A percentile compares a stretch with the other conserved stretches of the same genome.
Conservation (phyloP, 192 early-diverging fungal genomes). For the Backusella australiensis region DNA sequence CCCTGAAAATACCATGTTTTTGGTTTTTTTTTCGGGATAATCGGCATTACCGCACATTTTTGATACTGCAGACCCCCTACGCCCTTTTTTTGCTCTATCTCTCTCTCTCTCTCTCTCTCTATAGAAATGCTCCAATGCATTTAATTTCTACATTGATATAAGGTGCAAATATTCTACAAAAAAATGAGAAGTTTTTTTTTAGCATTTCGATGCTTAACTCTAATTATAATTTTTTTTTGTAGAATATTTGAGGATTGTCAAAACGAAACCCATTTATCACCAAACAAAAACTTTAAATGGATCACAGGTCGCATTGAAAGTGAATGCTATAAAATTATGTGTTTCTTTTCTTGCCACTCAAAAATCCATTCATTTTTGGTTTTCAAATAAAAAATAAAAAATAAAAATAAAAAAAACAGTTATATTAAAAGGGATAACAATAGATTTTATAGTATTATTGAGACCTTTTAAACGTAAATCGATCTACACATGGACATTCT, state of each 20-base stretch:
- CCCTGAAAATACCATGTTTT: neutral
- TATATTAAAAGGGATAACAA: neutral
- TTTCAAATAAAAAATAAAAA: too few species aligned
- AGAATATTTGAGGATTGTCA: neutral
- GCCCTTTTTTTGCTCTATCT: neutral
- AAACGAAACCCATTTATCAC: neutral
- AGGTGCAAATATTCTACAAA: neutral
- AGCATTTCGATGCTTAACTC: neutral
- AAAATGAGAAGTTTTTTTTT: neutral
- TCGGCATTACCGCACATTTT: neutral
- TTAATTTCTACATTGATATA: neutral
- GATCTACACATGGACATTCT: neutral
- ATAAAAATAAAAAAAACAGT: neutral
- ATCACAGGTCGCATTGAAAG: neutral
- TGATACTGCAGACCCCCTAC: neutral
- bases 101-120: neutral
- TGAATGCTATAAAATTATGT: neutral
- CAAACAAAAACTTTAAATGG: neutral
- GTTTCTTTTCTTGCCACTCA: neutral
- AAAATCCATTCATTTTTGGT: neutral
- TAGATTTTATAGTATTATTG: neutral
- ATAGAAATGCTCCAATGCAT: neutral
- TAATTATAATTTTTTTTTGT: neutral
- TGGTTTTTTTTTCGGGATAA: neutral
- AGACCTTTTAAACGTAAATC: neutral